Evolutionary conservation across 1,284 basidiomycete species (phyloP), one percentile per base, ranked within the genome.

Genomic region (Cutaneotrichosporon sp.): DNA sequence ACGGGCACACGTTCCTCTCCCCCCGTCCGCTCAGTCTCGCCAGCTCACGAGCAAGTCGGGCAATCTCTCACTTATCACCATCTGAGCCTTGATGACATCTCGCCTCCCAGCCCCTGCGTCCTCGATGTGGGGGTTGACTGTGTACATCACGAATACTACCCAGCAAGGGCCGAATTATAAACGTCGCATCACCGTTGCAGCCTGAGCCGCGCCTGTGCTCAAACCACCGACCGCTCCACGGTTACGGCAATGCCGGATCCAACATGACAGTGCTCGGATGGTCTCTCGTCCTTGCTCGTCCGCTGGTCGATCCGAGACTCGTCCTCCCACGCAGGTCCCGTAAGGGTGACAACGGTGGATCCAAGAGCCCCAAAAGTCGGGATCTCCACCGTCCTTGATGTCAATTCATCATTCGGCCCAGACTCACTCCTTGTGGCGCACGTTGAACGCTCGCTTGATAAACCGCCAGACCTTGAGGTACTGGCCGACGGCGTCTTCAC

Each of bases 401-500:
- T 38, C 6, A 38, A 9, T 7, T 34, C 22, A 33, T 29, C 36
- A 31, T 24, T 50, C 22, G 43, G 5, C 16, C 29, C 34, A 24
- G 25, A 49, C 50, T 53, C 24, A 58, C 59, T 33, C 20, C 24
- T 43, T 50, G 29, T 33, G 53, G 16, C 18, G 42, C 16, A 65
- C 24, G 1, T 52, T 53, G 13, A 61, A 14, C 3, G 33, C 2
- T 20, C 31, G 51, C 51, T 60, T 38, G 18, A 61, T 29, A 20
- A 25, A 29, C 10, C 14, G 14, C 58, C 58, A 59, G 11, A 57
- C 4, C 8, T 54, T 50, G 7, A 67, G 25, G 57, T 80, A 80
- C 22, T 75, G 73, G 0, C 33, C 38, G 16, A 78, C 59, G 0
- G 75, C 73, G 29, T 80, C 77, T 49, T 74, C 71, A 2, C 75